phyloP scores from a whole-genome alignment of 345 rosid species.

The Acer campestre region DNA sequence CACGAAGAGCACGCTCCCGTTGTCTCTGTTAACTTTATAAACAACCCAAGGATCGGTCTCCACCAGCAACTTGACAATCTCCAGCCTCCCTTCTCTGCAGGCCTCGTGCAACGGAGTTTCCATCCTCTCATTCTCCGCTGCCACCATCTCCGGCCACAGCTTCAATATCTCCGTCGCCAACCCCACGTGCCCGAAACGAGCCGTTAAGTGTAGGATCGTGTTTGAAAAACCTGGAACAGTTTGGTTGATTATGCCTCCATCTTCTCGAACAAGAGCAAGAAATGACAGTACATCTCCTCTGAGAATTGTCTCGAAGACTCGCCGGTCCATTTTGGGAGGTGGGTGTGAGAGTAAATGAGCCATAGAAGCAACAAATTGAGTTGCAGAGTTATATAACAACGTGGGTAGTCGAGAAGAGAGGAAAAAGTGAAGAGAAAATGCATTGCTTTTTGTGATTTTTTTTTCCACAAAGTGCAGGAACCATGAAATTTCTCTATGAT shows the following conservation, averaged over 20 bases:
- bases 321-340: conserved; percentile 25
- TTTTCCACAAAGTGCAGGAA: conserved; percentile 25
- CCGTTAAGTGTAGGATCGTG: conserved; percentile 46
- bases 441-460: neutral
- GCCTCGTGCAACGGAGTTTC: conserved; percentile 58
- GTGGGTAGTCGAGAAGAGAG: neutral
- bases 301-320: conserved; percentile 25
- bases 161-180: conserved; percentile 44
- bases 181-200: conserved; percentile 42
- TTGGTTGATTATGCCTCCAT: conserved; percentile 19
- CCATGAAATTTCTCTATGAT: conserved; percentile 24
- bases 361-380: neutral
- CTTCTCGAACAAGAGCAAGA: conserved; percentile 21
- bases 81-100: conserved; percentile 40
- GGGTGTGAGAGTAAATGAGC: no score
- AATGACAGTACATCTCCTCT: conserved; percentile 28
- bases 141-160: conserved; percentile 41
- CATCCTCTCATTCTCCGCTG: conserved; percentile 31
- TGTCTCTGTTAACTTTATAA: conserved; percentile 17
- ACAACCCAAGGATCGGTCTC: conserved; percentile 30
- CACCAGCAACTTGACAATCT: conserved; percentile 35
- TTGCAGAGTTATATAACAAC: neutral
- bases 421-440: neutral
- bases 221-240: conserved; percentile 18
- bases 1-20: conserved; percentile 27